Percentiles rank a stretch among this genome's conserved stretches.
phyloP scores from a whole-genome alignment of 345 rosid species.

The Mallotus nudiflorus region DNA sequence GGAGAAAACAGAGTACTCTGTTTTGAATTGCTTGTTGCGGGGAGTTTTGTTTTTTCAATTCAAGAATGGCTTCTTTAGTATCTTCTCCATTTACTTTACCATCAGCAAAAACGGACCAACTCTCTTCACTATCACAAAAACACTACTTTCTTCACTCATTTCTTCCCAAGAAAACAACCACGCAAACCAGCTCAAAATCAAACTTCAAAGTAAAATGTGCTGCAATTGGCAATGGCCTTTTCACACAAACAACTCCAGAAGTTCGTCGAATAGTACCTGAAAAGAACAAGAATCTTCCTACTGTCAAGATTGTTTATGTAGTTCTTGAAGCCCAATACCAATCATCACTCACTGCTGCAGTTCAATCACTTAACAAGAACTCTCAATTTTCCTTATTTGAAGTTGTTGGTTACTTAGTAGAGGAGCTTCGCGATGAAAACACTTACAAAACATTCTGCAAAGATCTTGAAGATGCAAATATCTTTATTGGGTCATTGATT shows the following conservation, averaged over 20 bases:
- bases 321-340: constrained; percentile 99
- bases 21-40: constrained; percentile 11
- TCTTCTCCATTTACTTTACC: constrained; percentile 69
- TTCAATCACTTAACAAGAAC: constrained; percentile 63
- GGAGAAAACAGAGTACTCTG: constrained; percentile 30
- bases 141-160: constrained; percentile 73
- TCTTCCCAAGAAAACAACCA: constrained; percentile 50
- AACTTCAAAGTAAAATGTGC: constrained; percentile 57
- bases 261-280: constrained; percentile 88
- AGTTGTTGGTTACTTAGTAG: constrained; percentile 95
- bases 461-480: constrained; percentile 86
- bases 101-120: constrained; percentile 61
- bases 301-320: constrained; percentile 83
- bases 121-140: constrained; percentile 71
- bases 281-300: constrained; percentile 61
- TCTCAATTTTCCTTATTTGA: constrained; percentile 62
- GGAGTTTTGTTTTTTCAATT: background rate
- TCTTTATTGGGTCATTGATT: constrained; percentile 91
- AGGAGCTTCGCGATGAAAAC: constrained; percentile 79
- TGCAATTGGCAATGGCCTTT: constrained; percentile 82
- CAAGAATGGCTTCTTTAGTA: constrained; percentile 69
- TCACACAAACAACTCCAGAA: constrained; percentile 90
- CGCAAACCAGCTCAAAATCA: constrained; percentile 37
- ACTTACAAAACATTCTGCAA: constrained; percentile 74
- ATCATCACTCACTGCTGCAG: constrained; percentile 81